These are phyloP conservation scores for Saccharomyces hybrid DNA, from an alignment of 1,139 yeast species.

Conservation along the genomic window DNA sequence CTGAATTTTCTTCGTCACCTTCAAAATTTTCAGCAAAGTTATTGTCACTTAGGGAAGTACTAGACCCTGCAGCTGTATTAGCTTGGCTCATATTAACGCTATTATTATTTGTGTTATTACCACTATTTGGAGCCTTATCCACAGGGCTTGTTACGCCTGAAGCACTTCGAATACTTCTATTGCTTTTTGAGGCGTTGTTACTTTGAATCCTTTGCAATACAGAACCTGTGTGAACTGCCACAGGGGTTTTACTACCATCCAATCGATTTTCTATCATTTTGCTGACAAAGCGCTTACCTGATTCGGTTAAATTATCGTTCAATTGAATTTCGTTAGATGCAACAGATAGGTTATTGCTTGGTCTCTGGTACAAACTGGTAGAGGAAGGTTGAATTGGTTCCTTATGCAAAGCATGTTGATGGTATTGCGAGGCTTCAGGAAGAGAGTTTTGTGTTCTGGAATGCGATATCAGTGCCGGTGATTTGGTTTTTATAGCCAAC, in stretches of 20 bases:
- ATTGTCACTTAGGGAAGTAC: constrained; percentile 6
- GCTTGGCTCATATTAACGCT: not conserved
- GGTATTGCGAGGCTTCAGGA: not conserved
- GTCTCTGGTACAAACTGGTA: constrained; percentile 3
- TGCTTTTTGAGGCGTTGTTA: not conserved
- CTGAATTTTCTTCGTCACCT: constrained; percentile 15
- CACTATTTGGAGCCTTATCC: not conserved
- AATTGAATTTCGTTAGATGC: constrained; percentile 22
- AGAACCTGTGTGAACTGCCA: not conserved
- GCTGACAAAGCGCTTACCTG: constrained; percentile 26
- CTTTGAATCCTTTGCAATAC: not conserved
- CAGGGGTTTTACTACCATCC: constrained; percentile 6
- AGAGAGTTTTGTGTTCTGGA: not conserved
- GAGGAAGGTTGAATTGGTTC: constrained; percentile 5
- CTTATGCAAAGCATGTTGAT: not conserved
- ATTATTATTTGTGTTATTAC: not conserved
- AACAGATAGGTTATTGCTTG: constrained; percentile 16
- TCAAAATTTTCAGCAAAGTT: constrained; percentile 13
- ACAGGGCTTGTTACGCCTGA: not conserved
- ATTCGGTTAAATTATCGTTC: constrained; percentile 25
- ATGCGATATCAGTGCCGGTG: not conserved
- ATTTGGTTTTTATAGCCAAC: constrained; percentile 5
- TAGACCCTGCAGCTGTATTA: not conserved
- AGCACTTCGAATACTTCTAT: not conserved
- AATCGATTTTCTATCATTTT: constrained; percentile 23